phyloP scores from a whole-genome alignment of 805 yeast genomes.

The Wickerhamomyces chambardii region DNA sequence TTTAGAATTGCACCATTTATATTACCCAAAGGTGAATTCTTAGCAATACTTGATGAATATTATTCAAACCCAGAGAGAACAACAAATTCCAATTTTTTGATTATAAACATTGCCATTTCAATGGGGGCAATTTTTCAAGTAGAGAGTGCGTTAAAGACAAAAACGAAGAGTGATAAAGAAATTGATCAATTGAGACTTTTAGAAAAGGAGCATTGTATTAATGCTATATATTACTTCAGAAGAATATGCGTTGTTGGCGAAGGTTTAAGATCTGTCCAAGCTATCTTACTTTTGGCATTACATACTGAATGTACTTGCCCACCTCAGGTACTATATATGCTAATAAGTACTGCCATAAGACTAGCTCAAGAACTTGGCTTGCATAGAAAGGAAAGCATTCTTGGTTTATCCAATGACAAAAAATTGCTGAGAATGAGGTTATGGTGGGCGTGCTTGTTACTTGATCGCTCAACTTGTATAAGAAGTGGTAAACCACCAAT shows the following conservation, averaged over 20 bases:
- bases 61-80: slow-evolving; percentile 1
- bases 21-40: not conserved
- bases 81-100: not conserved
- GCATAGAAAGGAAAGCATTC: slow-evolving; percentile 34
- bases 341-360: slow-evolving; percentile 34
- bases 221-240: slow-evolving; percentile 40
- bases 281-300: slow-evolving; percentile 33
- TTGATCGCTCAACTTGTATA: slow-evolving; percentile 33
- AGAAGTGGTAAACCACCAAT: slow-evolving; percentile 37
- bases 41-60: not conserved
- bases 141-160: not conserved
- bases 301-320: slow-evolving; percentile 23
- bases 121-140: not conserved
- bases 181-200: not conserved
- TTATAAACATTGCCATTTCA: not conserved
- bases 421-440: slow-evolving; percentile 24
- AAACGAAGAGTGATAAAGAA: not conserved
- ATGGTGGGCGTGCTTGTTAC: slow-evolving; percentile 37
- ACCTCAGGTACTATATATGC: slow-evolving; percentile 28
- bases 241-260: slow-evolving; percentile 35
- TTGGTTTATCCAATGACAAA: slow-evolving; percentile 25
- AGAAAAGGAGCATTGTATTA: slow-evolving; percentile 8
- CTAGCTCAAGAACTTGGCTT: slow-evolving; percentile 47
- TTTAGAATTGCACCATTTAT: not conserved
- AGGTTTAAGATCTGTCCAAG: slow-evolving; percentile 38